Base-by-base conservation (phyloP, 768 basidiomycete genomes). In the Suillus spraguei region DNA sequence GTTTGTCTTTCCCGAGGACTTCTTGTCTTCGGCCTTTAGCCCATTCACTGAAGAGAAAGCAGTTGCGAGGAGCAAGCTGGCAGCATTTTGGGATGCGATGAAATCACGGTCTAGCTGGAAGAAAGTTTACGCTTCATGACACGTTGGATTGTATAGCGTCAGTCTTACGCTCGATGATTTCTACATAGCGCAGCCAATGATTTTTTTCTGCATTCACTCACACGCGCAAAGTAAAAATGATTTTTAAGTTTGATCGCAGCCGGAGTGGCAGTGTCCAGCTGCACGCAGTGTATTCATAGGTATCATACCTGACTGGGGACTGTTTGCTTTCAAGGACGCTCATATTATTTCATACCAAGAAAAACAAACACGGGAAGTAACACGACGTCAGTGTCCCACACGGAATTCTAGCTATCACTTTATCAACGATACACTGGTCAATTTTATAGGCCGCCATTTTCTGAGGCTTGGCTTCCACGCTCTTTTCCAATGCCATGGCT, bases 21-120 rank as follows among this genome's bases (percentile, higher is more conserved):
- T 77, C 62, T 70, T 74, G 9, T 69, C 67, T 62, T 41, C 59
- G 35, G 33, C 64, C 13, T 35, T 42, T 42, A 38, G 28, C 42
- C 59, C 56, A 41, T 38, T 52, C 33, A 68, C 72, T 11, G 69
- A 74, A 55, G 65, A 64, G 17, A 68, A 68, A 60, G 60, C 76
- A 59, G 74, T 69, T 22, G 66, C 79, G 16, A 79, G 80, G 62
- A 81, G 75, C 63, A 92, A 88, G 74, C 61, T 94, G n/a, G 82
- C 77, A 1, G 81, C 78, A 38, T 92, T 92, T 72, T 95, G 93
- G 91, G 86, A 89, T 65, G 80, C 79, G 4, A 79, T 91, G 72
- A 81, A 82, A 68, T 80, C 82, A 68, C 74, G 92, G 65, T 73
- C 78, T n/a, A 92, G 91, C 76, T 93, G 90, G 87, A 83, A 87